Evolutionary conservation across 2,329 filamentous ascomycete genomes (phyloP), one percentile per base, ranked within the genome.

Genomic region (Fusarium abutilonis): DNA sequence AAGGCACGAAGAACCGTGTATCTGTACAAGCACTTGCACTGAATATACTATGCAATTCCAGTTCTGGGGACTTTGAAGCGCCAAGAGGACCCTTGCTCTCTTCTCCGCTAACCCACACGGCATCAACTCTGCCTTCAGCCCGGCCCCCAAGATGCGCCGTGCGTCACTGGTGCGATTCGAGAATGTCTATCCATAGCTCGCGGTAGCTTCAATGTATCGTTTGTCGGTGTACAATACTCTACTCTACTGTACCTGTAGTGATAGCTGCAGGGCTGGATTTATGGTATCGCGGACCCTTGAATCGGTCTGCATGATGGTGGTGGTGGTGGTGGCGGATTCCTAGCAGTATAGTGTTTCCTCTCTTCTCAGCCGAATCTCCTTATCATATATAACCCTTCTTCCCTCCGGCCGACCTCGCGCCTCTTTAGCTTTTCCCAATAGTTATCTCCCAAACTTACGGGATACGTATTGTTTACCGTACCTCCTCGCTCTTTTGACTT

Each of bases 61-160:
- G 57, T 65, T 59, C 52, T 44, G 62, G 48, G 38, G 38, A 35
- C 31, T 35, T 38, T 6, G 39, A 45, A 17, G 34, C 52, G 47
- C 52, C 54, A 62, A 48, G 39, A 54, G 21, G 57, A 63, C 62
- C 53, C 62, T 59, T 53, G 61, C 31, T 42, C 32, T 35, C 19
- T 47, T 48, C 53, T 63, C 48, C 53, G 58, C 60, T 48, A 49
- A 48, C 58, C 46, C 58, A 60, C 35, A 63, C 53, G 59, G 60
- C 47, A 59, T 21, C 10, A 35, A 39, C 39, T 28, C 28, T 52
- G 21, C 14, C 31, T 8, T 34, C 31, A 7, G 31, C 34, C 41
- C 29, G 49, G 58, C 50, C 31, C 63, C 26, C 62, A 26, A 21
- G 28, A 48, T 59, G 60, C 58, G 38, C 60, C 62, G 53, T 65